Evolutionary conservation across 2,329 filamentous ascomycete genomes (phyloP).

Genomic region (Claviceps capensis): DNA sequence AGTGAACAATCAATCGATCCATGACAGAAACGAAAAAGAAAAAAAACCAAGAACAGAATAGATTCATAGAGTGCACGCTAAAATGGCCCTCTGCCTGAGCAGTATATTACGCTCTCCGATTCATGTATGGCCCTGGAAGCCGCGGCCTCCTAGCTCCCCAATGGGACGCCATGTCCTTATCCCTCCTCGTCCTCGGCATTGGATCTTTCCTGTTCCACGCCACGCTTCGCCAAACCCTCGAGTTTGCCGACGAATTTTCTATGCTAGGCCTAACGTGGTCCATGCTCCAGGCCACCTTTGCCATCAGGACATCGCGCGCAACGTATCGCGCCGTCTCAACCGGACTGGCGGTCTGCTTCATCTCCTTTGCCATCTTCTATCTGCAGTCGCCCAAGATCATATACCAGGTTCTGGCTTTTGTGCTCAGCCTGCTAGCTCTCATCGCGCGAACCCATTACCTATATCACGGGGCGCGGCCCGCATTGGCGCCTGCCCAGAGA

Average conservation of each 20-base stretch:
- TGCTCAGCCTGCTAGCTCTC: slow-evolving; percentile 18
- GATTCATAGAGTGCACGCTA: neutral
- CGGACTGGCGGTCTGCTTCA: slow-evolving; percentile 25
- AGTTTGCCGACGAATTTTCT: slow-evolving; percentile 42
- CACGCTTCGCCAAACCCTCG: slow-evolving; percentile 26
- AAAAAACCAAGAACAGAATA: neutral
- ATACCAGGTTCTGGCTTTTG: slow-evolving; percentile 27
- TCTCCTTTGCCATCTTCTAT: slow-evolving; percentile 28
- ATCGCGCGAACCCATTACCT: slow-evolving; percentile 22
- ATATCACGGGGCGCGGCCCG: slow-evolving; percentile 16
- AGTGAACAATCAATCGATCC: too few species aligned
- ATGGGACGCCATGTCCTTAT: slow-evolving; percentile 27
- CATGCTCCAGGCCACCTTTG: slow-evolving; percentile 35
- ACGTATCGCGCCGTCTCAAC: slow-evolving; percentile 19
- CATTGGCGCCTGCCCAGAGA: slow-evolving; percentile 15
- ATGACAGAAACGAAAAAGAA: neutral
- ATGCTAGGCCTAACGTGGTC: slow-evolving; percentile 41
- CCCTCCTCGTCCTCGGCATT: slow-evolving; percentile 27
- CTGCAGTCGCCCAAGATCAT: slow-evolving; percentile 27
- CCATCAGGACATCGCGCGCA: slow-evolving; percentile 26
- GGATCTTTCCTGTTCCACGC: slow-evolving; percentile 31
- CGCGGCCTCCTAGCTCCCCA: slow-evolving; percentile 17
- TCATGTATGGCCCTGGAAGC: slow-evolving; percentile 20
- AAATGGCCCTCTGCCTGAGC: neutral
- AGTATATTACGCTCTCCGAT: slow-evolving; percentile 29